Evolutionary conservation across 2,329 filamentous ascomycete genomes (phyloP).

Genomic region (Pseudogymnoascus pannorum): DNA sequence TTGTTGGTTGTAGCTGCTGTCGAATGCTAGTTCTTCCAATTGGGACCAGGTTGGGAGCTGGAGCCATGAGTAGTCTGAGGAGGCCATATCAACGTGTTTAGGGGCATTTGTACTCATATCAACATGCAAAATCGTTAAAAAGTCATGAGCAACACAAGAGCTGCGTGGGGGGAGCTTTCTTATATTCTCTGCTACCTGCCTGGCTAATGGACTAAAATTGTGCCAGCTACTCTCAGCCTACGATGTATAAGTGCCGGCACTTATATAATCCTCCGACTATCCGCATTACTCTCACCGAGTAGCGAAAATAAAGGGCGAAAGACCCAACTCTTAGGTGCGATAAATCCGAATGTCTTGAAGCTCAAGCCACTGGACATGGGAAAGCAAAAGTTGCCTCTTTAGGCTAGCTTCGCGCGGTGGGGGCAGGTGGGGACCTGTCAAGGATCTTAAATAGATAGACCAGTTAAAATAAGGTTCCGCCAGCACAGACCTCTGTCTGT

Average conservation of each 20-base stretch:
- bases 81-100: not conserved
- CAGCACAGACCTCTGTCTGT: not conserved
- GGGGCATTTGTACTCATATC: not conserved
- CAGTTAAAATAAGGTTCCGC: not conserved
- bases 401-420: not conserved
- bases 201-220: not conserved
- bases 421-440: not conserved
- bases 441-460: not conserved
- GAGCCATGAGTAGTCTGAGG: not conserved
- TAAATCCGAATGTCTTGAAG: not conserved
- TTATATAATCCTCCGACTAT: not conserved
- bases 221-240: not conserved
- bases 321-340: not conserved
- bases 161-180: not conserved
- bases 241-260: not conserved
- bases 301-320: not conserved
- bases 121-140: not conserved
- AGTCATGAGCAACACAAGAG: not conserved
- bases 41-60: not conserved
- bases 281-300: not conserved
- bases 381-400: conserved; percentile 3
- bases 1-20: not conserved
- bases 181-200: not conserved
- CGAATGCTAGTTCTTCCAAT: not conserved
- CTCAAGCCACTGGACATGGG: not conserved